Evolutionary conservation across 768 basidiomycete species (phyloP), one percentile per base, ranked within the genome.

Genomic region (Mycena galopus): DNA sequence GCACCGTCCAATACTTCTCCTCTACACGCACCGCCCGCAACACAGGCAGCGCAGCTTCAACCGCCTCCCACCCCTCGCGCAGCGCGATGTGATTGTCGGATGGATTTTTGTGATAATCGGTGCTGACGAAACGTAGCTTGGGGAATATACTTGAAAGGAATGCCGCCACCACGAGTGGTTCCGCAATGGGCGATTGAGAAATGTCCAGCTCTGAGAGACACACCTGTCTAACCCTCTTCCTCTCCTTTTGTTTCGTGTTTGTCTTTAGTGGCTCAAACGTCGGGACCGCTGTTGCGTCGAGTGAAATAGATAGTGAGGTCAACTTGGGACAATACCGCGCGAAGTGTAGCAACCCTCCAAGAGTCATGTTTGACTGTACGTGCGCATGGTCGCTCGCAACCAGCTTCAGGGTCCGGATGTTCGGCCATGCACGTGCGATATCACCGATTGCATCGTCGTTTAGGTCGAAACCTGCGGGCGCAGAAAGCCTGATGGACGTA

Each of bases 61-160:
- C 47, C 6, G 47, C 47, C 14, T 47, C 23, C 47, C 47, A 47
- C 5, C 23, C 23, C n/a, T 23, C 17, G 42, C 16, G 42, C 42
- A 42, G 42, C 17, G 42, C 42, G 35, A 7, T 37, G 6, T 6
- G 14, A 37, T 37, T 37, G 14, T 37, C 8, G 14, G 35, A 6
- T 14, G 35, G 35, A 37, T 37, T 37, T 14, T 37, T 6, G 14
- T 37, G 8, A 6, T 7, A 14, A 37, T 44, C 17, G 3, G 2
- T 19, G 44, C 19, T 21, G 44, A 16, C 17, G 10, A 16, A 42
- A 17, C 4, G 4, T 16, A 66, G 37, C 25, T 57, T 66, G 6
- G 65, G 65, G n/a, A 66, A 66, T 4, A 42, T 37, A 21, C 29
- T 57, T 3, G 65, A 66, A n/a, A 56, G 65, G 47, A 66, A 66